A percentile compares a stretch with the other conserved stretches of the same genome.
Evolutionary conservation across 257 asterid species (phyloP).

Genomic region (Gardenia jasminoides): DNA sequence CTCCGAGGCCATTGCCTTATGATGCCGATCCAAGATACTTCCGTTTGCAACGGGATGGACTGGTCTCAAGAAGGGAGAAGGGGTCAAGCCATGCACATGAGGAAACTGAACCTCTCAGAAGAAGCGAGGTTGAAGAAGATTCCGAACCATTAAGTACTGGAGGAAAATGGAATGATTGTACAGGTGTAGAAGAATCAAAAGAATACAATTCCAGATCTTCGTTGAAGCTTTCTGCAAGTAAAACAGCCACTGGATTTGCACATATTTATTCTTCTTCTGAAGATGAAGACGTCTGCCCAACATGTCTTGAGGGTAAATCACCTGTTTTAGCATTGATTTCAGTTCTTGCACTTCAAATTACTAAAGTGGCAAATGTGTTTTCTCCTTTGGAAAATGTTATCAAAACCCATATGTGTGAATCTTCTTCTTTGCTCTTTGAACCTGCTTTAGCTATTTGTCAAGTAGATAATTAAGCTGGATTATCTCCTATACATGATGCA

Average conservation of each 20-base stretch:
- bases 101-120: slow-evolving; percentile 74
- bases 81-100: slow-evolving; percentile 74
- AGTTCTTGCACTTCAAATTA: background rate
- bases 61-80: slow-evolving; percentile 77
- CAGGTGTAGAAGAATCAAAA: slow-evolving; percentile 54
- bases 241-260: slow-evolving; percentile 50
- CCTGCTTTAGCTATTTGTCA: no score
- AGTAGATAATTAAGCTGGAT: background rate
- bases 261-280: slow-evolving; percentile 68
- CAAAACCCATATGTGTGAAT: background rate
- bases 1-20: slow-evolving; percentile 95
- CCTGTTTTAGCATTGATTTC: background rate
- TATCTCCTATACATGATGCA: background rate
- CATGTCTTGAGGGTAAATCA: slow-evolving; percentile 86
- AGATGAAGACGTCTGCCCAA: slow-evolving; percentile 96
- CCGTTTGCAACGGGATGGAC: slow-evolving; percentile 66
- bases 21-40: slow-evolving; percentile 76
- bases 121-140: slow-evolving; percentile 59
- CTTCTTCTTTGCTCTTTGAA: no score
- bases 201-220: slow-evolving; percentile 55
- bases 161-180: slow-evolving; percentile 59
- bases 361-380: background rate
- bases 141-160: slow-evolving; percentile 49
- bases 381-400: background rate
- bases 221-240: slow-evolving; percentile 45